phyloP scores from a whole-genome alignment of 225 moss, liverwort and hornwort genomes.

The Thuidium tamariscinum region DNA sequence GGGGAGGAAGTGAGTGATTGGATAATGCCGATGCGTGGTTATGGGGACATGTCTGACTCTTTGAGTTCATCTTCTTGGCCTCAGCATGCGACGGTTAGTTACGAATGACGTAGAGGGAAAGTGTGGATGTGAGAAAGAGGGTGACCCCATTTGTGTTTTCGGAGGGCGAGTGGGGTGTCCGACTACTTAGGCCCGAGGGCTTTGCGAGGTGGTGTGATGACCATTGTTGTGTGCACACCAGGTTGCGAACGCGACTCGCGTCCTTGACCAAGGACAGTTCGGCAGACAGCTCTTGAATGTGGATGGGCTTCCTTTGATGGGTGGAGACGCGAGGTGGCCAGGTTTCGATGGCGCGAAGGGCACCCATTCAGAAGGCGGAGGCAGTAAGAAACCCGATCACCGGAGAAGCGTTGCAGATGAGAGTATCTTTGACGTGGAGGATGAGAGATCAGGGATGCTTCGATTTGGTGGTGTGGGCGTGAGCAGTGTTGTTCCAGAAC shows the following conservation, averaged over 20 bases:
- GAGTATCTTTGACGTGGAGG: slow-evolving; percentile 16
- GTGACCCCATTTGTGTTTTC: background rate
- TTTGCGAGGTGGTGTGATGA: background rate
- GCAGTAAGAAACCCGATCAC: slow-evolving; percentile 40
- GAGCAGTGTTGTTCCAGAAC: slow-evolving; percentile 78
- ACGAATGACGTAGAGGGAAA: background rate
- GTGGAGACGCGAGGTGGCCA: slow-evolving; percentile 69
- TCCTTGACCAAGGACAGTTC: slow-evolving; percentile 58
- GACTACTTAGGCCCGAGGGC: background rate
- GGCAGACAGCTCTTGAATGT: slow-evolving; percentile 26
- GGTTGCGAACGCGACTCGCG: slow-evolving; percentile 50
- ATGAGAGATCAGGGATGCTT: slow-evolving; percentile 41
- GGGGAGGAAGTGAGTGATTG: background rate
- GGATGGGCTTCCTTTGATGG: slow-evolving; percentile 56
- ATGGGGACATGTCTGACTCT: background rate
- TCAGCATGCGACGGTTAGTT: background rate
- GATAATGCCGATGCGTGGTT: background rate
- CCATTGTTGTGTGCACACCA: slow-evolving; percentile 4
- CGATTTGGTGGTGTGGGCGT: slow-evolving; percentile 75
- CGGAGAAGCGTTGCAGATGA: slow-evolving; percentile 50
- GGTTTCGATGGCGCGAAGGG: slow-evolving; percentile 60
- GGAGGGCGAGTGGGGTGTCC: background rate
- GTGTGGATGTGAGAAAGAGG: background rate
- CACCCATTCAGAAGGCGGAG: slow-evolving; percentile 18
- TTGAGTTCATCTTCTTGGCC: background rate